These are phyloP conservation scores for Trametes polyzona DNA, from an alignment of 1,284 basidiomycete genomes.

Conservation along the genomic window DNA sequence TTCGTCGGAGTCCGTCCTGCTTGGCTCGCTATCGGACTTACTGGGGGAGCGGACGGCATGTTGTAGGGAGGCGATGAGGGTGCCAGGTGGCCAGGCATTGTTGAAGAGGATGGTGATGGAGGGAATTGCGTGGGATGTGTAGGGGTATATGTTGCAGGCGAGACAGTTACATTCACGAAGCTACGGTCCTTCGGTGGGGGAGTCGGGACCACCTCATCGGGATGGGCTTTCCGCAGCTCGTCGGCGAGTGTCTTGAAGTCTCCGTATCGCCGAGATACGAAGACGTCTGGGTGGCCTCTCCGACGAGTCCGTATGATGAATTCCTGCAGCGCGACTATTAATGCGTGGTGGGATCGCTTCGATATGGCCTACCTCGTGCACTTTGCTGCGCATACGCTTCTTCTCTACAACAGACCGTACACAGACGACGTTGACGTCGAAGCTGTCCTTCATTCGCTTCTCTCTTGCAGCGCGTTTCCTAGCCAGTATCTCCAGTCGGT, in stretches of 20 bases:
- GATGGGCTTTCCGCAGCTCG: conserved; percentile 86
- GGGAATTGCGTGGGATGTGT: conserved; percentile 13
- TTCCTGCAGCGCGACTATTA: conserved; percentile 57
- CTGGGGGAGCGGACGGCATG: conserved; percentile 7
- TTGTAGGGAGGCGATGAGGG: conserved; percentile 7
- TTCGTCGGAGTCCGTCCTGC: conserved; percentile 9
- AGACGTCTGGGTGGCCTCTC: conserved; percentile 74
- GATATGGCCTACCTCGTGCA: conserved; percentile 71
- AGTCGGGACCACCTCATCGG: conserved; percentile 74
- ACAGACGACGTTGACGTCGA: conserved; percentile 89
- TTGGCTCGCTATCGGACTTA: conserved; percentile 16
- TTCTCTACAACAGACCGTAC: conserved; percentile 82
- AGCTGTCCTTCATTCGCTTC: conserved; percentile 54
- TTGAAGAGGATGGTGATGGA: conserved; percentile 13
- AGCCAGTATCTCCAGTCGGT: conserved; percentile 72
- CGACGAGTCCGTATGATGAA: conserved; percentile 92
- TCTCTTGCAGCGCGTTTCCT: conserved; percentile 58
- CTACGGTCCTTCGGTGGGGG: conserved; percentile 90
- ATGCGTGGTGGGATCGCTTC: background rate
- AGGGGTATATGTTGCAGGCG: conserved; percentile 37
- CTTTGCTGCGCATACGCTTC: conserved; percentile 80
- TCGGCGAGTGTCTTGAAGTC: conserved; percentile 89
- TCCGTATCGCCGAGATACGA: conserved; percentile 92
- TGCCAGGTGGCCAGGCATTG: background rate
- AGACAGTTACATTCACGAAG: conserved; percentile 48